Percentiles rank a stretch among this genome's conserved stretches.
Evolutionary conservation across 495 filamentous ascomycete species (phyloP).

Genomic region (Podospora tetraspora): DNA sequence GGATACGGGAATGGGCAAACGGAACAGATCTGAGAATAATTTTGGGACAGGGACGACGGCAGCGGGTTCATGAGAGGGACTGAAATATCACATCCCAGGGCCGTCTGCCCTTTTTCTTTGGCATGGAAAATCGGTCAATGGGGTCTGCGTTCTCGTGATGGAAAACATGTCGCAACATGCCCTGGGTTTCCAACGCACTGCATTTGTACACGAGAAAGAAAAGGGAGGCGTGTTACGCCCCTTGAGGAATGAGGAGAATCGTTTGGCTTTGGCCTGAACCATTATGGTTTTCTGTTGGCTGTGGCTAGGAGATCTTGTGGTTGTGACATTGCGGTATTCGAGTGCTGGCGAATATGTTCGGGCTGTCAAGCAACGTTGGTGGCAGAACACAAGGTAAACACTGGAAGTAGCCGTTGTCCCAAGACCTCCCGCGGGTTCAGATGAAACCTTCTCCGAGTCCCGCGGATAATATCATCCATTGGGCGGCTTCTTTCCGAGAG

Average conservation of each 20-base stretch:
- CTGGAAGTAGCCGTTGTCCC: no score
- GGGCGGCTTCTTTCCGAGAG: neutral
- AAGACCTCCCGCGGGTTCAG: no score
- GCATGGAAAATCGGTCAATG: neutral
- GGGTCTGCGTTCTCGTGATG: neutral
- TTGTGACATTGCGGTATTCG: no score
- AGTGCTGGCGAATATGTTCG: no score
- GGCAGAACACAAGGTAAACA: no score
- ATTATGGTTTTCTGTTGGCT: no score
- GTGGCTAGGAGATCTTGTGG: no score
- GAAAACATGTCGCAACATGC: neutral
- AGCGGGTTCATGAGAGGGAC: neutral
- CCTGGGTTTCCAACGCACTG: neutral
- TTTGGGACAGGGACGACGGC: neutral
- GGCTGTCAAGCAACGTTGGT: no score
- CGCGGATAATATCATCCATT: neutral
- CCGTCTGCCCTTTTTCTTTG: neutral
- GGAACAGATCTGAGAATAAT: neutral
- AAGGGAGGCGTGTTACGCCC: neutral
- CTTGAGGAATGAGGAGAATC: neutral
- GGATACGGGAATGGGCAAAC: neutral
- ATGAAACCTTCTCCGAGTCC: no score
- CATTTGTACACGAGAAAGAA: neutral
- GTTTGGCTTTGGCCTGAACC: no score
- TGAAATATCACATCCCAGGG: neutral